Percentiles rank a stretch among this genome's conserved stretches.
Evolutionary conservation across 352 stramenopile species (phyloP).

Genomic region (Elongisporangium undulatum): DNA sequence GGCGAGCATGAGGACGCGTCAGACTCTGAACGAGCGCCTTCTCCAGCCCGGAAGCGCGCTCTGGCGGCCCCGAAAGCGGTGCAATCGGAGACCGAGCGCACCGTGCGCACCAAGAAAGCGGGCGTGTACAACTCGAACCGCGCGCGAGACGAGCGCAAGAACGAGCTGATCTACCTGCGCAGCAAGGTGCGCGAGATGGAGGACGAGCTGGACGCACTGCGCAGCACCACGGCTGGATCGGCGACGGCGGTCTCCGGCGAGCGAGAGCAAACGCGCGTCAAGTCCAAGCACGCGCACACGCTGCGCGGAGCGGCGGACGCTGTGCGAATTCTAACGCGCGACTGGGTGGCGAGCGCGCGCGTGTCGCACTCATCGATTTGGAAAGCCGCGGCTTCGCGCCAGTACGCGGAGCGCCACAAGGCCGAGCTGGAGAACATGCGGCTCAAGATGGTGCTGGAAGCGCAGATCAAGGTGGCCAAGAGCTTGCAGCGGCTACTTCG

Average conservation of each 20-base stretch:
- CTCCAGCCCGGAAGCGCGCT: neutral
- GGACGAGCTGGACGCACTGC: constrained; percentile 18
- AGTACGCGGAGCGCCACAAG: constrained; percentile 38
- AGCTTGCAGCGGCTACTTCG: constrained; percentile 35
- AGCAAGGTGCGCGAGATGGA: constrained; percentile 54
- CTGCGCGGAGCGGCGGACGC: neutral
- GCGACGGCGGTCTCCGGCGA: neutral
- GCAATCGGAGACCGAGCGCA: neutral
- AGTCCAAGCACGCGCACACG: constrained; percentile 2
- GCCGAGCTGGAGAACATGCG: constrained; percentile 52
- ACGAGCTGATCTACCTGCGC: constrained; percentile 66
- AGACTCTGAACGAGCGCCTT: neutral
- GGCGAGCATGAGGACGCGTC: neutral
- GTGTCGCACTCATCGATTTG: neutral
- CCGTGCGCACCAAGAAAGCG: constrained; percentile 19
- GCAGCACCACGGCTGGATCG: constrained; percentile 5
- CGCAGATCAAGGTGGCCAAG: constrained; percentile 57
- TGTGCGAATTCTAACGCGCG: neutral
- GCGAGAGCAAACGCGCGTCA: neutral
- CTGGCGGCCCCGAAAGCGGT: too few species aligned
- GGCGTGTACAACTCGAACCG: constrained; percentile 46
- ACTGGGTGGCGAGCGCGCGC: neutral
- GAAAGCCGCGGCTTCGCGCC: constrained; percentile 1
- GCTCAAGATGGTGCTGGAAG: constrained; percentile 45
- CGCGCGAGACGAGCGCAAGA: constrained; percentile 51